phyloP scores from a whole-genome alignment of 2,329 filamentous ascomycete genomes.

The Lomentospora prolificans region DNA sequence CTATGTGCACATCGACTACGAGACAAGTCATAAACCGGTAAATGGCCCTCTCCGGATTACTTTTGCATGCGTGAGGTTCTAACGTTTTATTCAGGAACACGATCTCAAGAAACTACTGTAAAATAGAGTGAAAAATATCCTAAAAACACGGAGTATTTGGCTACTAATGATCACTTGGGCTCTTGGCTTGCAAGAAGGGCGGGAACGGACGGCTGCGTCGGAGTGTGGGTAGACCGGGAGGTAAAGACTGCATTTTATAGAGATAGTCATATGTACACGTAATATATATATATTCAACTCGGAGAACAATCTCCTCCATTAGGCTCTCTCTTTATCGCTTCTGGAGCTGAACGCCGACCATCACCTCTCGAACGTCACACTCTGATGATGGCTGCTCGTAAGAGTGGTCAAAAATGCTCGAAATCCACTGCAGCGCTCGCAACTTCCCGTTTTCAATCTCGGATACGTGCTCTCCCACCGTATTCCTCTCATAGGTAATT shows the following conservation, averaged over 20 bases:
- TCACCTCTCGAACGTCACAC: no score
- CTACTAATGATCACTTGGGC: not conserved
- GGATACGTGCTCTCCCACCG: no score
- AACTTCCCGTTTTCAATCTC: no score
- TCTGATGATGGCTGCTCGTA: no score
- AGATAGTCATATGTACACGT: not conserved
- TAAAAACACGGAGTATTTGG: no score
- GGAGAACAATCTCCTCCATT: no score
- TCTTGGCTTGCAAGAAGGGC: not conserved
- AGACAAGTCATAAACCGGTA: constrained; percentile 84
- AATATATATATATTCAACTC: not conserved
- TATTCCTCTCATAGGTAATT: no score
- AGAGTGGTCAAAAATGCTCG: no score
- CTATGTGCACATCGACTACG: constrained; percentile 96
- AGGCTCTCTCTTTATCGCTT: no score
- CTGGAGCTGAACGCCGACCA: no score
- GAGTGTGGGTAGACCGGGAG: not conserved
- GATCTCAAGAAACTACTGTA: constrained; percentile 51
- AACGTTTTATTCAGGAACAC: constrained; percentile 38
- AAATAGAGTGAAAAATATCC: not conserved
- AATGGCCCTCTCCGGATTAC: not conserved
- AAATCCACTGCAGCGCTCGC: no score
- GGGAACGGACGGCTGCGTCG: no score
- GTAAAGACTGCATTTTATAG: not conserved
- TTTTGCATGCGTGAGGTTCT: not conserved